These are phyloP conservation scores for Articulospora tetracladia DNA, from an alignment of 495 filamentous ascomycete species.

Conservation along the genomic window DNA sequence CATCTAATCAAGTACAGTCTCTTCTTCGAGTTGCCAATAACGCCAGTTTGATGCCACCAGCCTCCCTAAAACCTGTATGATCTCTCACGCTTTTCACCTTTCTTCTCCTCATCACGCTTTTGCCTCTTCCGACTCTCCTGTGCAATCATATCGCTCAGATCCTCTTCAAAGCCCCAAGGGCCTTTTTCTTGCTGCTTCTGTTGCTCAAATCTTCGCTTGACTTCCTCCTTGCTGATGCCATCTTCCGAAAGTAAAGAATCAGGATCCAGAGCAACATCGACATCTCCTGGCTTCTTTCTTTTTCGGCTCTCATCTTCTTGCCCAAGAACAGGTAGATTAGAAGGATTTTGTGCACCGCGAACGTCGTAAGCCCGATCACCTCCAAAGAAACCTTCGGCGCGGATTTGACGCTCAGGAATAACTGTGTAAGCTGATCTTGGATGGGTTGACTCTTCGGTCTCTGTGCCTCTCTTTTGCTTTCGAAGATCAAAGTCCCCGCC, in stretches of 20 bases:
- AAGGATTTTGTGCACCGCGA: conserved; percentile 35
- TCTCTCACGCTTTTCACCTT: conserved; percentile 39
- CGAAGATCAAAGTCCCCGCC: conserved; percentile 88
- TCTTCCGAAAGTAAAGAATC: conserved; percentile 68
- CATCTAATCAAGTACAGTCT: conserved; percentile 10
- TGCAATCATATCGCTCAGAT: conserved; percentile 95
- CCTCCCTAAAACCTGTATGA: conserved; percentile 19
- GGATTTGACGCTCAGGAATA: conserved; percentile 79
- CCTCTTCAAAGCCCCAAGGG: conserved; percentile 84
- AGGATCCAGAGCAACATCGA: conserved; percentile 87
- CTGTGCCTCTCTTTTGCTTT: conserved; percentile 79
- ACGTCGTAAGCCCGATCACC: conserved; percentile 92
- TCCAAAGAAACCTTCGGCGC: conserved; percentile 90
- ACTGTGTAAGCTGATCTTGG: conserved; percentile 83
- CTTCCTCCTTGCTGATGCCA: conserved; percentile 61
- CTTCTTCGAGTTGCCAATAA: not conserved
- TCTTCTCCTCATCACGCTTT: conserved; percentile 78
- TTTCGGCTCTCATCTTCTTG: conserved; percentile 75
- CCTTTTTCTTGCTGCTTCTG: conserved; percentile 68
- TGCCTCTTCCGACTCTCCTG: conserved; percentile 85
- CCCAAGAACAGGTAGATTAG: conserved; percentile 67
- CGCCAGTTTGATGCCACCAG: not conserved
- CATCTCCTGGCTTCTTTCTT: conserved; percentile 91
- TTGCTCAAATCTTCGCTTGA: conserved; percentile 65
- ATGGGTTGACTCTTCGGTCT: conserved; percentile 76